Base-by-base conservation (phyloP, 1,139 yeast species). In the Scheffersomyces insectosa region DNA sequence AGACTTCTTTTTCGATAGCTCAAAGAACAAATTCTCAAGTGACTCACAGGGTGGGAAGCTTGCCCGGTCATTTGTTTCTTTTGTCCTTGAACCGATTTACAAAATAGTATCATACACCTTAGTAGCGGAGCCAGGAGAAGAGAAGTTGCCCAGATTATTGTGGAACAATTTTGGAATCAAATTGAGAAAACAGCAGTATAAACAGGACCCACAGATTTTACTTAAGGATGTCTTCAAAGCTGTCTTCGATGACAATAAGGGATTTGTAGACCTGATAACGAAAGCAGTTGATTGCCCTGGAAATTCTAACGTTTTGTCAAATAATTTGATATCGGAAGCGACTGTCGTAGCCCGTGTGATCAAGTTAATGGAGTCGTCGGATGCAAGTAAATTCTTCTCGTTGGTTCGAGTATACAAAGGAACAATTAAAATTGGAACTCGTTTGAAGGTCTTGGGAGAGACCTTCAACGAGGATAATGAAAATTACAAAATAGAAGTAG, bases 1-100 rank as follows among this genome's bases (percentile, higher is more conserved):
- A 0, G 84, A 86, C 50, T 59, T 82, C 11, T 84, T 73, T 55
- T 88, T 68, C 55, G 67, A 81, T 42, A 57, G 69, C 1, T 59
- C 60, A 0, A 55, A 63, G 0, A 70, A 75, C 27, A 73, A 67
- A 44, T 83, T 89, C 52, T 63, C 77, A 0, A 61, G 62, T 0
- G 60, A 62, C 32, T 63, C 75, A 1, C 48, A 57, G 4, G 62
- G 60, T 5, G 58, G 62, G 3, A 44, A 60, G 1, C 45, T 60
- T 2, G 61, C 71, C 16, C 65, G 89, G 43, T 66, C 91, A 0
- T 91, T 91, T 60, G 77, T 81, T 11, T 75, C 78, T 45, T 86
- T 90, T 51, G 72, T 93, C 8, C 66, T 90, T 13, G 82, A 80
- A 14, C 99, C 99, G 0, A 56, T 95, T 5, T 93, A 91, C 66